Conservation (phyloP, 2,329 filamentous ascomycete genomes). For the Fusarium burgessii region DNA sequence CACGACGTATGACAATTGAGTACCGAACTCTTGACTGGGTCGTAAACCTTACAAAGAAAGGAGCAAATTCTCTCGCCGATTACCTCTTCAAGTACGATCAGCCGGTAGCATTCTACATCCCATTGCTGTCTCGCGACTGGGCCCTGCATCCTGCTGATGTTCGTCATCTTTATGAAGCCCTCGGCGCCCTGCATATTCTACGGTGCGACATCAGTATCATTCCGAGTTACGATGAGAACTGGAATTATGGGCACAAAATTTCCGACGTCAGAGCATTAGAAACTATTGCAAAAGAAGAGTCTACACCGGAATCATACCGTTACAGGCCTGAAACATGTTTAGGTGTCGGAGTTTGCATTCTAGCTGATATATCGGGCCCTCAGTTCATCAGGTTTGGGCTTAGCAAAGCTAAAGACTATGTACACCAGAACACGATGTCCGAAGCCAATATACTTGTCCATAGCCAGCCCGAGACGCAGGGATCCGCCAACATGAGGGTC, state of each 20-base stretch:
- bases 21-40: not conserved
- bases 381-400: not conserved
- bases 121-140: not conserved
- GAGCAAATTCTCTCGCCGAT: not conserved
- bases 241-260: not conserved
- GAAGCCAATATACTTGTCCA: not conserved
- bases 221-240: not conserved
- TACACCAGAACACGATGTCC: not conserved
- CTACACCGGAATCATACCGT: not conserved
- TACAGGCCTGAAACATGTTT: not conserved
- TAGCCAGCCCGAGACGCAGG: not conserved
- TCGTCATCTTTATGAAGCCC: not conserved
- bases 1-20: not conserved
- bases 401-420: not conserved
- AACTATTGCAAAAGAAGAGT: not conserved
- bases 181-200: not conserved
- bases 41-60: not conserved
- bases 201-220: not conserved
- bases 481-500: not conserved
- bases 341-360: not conserved
- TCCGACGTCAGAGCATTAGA: not conserved
- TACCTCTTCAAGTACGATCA: not conserved
- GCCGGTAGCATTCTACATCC: not conserved
- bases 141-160: not conserved
- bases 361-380: not conserved